Evolutionary conservation across 306 rosid species (phyloP).

Genomic region (Geum urbanum): DNA sequence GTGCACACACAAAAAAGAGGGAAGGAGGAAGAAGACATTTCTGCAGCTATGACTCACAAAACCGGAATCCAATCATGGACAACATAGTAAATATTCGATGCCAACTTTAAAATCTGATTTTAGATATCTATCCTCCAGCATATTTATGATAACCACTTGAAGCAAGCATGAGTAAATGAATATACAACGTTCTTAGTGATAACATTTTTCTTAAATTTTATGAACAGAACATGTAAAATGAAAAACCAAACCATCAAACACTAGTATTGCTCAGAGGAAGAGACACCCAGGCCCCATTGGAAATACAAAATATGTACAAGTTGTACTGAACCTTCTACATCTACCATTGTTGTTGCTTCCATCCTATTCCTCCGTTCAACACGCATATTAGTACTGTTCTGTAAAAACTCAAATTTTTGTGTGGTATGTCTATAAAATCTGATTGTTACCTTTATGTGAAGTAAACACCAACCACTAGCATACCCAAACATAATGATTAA

Average conservation of each 20-base stretch:
- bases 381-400: neutral
- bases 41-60: neutral
- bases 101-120: constrained; percentile 5
- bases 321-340: neutral
- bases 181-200: no score
- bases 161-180: neutral
- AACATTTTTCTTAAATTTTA: no score
- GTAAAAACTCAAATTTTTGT: neutral
- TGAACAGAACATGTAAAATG: no score
- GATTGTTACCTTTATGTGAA: neutral
- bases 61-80: no score
- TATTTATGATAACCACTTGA: neutral
- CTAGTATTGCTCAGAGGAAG: no score
- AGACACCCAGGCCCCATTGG: neutral
- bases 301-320: neutral
- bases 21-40: neutral
- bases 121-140: neutral
- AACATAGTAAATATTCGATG: neutral
- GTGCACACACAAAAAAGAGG: neutral
- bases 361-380: neutral
- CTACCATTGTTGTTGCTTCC: neutral
- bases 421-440: no score
- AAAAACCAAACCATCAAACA: no score
- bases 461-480: neutral
- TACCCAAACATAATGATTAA: neutral